phyloP scores from a whole-genome alignment of 768 basidiomycete species.

The Pleurotus giganteus region DNA sequence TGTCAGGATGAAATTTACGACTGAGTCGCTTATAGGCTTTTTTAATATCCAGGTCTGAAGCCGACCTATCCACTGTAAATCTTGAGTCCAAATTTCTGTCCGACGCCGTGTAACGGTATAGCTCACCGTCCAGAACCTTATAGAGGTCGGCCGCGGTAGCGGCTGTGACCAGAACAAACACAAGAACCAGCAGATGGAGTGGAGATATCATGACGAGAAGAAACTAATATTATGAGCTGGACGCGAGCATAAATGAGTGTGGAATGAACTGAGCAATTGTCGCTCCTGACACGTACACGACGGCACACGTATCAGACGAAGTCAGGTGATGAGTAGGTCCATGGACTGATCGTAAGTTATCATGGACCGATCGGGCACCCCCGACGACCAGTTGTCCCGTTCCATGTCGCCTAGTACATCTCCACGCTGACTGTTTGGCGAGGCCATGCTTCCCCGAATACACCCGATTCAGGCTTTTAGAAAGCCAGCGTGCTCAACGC shows the following conservation, averaged over 20 bases:
- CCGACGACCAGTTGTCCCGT: neutral
- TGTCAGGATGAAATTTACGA: slow-evolving; percentile 92
- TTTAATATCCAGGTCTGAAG: slow-evolving; percentile 86
- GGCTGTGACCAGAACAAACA: slow-evolving; percentile 33
- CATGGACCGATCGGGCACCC: too few species aligned
- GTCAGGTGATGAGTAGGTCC: slow-evolving; percentile 1
- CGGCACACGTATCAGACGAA: neutral
- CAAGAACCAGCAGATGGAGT: slow-evolving; percentile 31
- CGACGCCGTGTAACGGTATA: slow-evolving; percentile 31
- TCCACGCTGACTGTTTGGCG: too few species aligned
- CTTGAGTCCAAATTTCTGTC: slow-evolving; percentile 16
- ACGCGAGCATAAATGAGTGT: slow-evolving; percentile 13
- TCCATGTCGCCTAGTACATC: neutral
- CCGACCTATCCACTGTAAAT: slow-evolving; percentile 60
- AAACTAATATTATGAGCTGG: slow-evolving; percentile 10
- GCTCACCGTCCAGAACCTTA: slow-evolving; percentile 71
- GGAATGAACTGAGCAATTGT: neutral
- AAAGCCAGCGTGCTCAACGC: neutral
- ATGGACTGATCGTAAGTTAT: neutral
- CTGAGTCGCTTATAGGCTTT: slow-evolving; percentile 90
- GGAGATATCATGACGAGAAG: slow-evolving; percentile 30
- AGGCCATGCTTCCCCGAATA: slow-evolving; percentile 1
- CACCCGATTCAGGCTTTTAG: slow-evolving; percentile 4
- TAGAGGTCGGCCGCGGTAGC: slow-evolving; percentile 72
- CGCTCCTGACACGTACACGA: neutral